phyloP scores from a whole-genome alignment of 306 rosid genomes.

The Herpetospermum pedunculosum region DNA sequence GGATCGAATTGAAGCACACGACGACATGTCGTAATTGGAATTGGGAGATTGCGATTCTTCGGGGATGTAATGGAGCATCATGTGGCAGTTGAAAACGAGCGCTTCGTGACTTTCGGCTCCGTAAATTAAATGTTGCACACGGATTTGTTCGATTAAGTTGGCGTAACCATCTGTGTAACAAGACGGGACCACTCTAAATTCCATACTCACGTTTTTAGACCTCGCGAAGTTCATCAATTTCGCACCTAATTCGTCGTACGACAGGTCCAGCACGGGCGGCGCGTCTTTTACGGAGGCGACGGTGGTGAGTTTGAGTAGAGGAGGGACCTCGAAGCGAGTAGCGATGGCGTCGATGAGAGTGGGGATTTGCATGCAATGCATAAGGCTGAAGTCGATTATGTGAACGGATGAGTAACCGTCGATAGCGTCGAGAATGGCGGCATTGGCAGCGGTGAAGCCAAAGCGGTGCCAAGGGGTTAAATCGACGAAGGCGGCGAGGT shows the following conservation, averaged over 20 bases:
- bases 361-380: conserved; percentile 98
- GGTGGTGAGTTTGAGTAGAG: conserved; percentile 61
- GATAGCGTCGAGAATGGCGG: conserved; percentile 58
- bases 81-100: conserved; percentile 68
- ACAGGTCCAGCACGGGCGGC: conserved; percentile 62
- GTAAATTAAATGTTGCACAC: conserved; percentile 47
- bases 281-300: conserved; percentile 25
- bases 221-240: conserved; percentile 67
- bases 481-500: conserved; percentile 78
- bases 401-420: conserved; percentile 63
- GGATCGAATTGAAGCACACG: conserved; percentile 27
- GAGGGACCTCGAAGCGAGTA: conserved; percentile 48
- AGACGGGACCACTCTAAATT: conserved; percentile 54
- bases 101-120: conserved; percentile 35
- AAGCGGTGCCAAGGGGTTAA: conserved; percentile 88
- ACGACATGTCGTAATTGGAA: neutral
- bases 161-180: conserved; percentile 54
- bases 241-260: conserved; percentile 59
- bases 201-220: conserved; percentile 45
- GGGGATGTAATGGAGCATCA: conserved; percentile 82
- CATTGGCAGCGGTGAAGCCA: conserved; percentile 78
- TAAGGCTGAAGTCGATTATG: conserved; percentile 59
- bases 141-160: conserved; percentile 45
- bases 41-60: conserved; percentile 37
- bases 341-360: conserved; percentile 80